Conservation (phyloP, 2,329 filamentous ascomycete genomes). For the Apiospora arundinis region DNA sequence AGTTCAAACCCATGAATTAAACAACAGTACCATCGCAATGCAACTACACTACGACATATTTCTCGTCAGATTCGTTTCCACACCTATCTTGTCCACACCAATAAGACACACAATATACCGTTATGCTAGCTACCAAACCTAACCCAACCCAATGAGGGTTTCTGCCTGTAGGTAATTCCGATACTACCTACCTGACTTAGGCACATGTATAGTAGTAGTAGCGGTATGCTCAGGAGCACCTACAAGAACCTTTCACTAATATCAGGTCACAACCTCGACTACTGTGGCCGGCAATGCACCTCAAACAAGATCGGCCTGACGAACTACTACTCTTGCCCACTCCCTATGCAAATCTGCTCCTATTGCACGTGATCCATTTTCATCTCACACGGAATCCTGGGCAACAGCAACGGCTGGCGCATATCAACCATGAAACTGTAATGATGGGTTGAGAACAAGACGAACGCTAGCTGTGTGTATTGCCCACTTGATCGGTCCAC, state of each 20-base stretch:
- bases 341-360: neutral
- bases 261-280: slow-evolving; percentile 5
- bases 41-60: neutral
- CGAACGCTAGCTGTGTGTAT: neutral
- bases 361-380: neutral
- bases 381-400: neutral
- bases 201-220: neutral
- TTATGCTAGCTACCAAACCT: neutral
- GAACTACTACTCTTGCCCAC: neutral
- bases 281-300: neutral
- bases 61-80: neutral
- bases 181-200: neutral
- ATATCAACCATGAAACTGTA: slow-evolving; percentile 6
- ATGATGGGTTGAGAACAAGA: neutral
- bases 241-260: slow-evolving; percentile 11
- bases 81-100: slow-evolving; percentile 1
- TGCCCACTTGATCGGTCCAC: neutral
- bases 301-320: slow-evolving; percentile 13
- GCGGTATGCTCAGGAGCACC: neutral
- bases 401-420: neutral
- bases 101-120: slow-evolving; percentile 7
- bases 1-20: neutral
- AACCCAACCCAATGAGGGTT: neutral
- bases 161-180: neutral
- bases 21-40: neutral